Base-by-base conservation (phyloP, 768 basidiomycete species). In the Boletus huronensis region DNA sequence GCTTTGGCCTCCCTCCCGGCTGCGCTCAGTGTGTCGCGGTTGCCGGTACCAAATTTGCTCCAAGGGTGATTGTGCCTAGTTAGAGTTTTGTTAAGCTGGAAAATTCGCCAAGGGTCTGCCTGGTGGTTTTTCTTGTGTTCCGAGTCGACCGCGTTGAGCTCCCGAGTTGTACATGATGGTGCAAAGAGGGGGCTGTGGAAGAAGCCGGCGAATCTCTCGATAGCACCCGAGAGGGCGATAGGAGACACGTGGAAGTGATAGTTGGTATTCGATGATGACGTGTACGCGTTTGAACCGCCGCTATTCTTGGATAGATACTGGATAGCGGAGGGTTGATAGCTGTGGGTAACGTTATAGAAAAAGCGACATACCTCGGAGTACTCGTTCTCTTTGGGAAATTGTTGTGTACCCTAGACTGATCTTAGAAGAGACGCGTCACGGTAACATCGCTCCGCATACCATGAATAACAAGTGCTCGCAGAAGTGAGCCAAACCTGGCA, bases 121-220 rank as follows among this genome's bases (percentile, higher is more conserved):
- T 96, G 95, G 44, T 90, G 82, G 67, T 98, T 99, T 76, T 97
- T 96, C 75, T 93, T 92, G 77, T 98, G 87, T 69, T 99, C 97
- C 0, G 93, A 96, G 69, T 99, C 88, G 39, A 99, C 95, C 1
- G 97, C 96, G 61, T 93, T 93, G 58, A 97, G 78, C 73, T 99
- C 96, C 31, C 93, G 83, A 26, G 83, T 78, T 0, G 93, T 94
- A 66, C 93, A 91, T 5, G 88, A 90, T 0, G 89, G 82, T 2
- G 84, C 70, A 65, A 99, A 98, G 39, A 96, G 79, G 0, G 96
- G 96, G n/a, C 84, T 88, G 59, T 90, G 90, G 73, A 99, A 98
- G 75, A 99, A 98, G 0, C 79, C 82, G 25, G 92, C 72, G 69
- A 91, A 87, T 58, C 92, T 85, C 65, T 83, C 80, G 49, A 93